A percentile compares a stretch with the other conserved stretches of the same genome.
Conservation (phyloP, 768 basidiomycete species). For the Boletus huronensis region DNA sequence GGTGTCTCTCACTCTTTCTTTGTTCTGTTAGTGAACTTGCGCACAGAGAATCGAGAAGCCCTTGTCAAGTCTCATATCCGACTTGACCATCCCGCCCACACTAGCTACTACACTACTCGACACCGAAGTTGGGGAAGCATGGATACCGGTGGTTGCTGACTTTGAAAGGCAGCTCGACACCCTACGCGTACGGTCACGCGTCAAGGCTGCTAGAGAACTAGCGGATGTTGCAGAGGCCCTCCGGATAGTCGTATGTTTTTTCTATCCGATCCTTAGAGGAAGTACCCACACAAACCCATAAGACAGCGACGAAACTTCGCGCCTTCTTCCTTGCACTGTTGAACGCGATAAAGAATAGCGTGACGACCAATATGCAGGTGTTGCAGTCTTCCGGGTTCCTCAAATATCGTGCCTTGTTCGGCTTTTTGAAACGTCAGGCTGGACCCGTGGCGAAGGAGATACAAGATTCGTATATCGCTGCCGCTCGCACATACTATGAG, state of each 20-base stretch:
- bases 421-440: conserved; percentile 82
- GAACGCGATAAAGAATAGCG: conserved; percentile 74
- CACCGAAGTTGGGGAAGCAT: conserved; percentile 80
- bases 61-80: conserved; percentile 72
- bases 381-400: conserved; percentile 84
- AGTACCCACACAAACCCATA: conserved; percentile 1
- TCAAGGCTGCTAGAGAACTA: conserved; percentile 83
- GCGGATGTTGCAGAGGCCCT: conserved; percentile 83
- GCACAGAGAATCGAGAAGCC: conserved; percentile 84
- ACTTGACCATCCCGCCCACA: conserved; percentile 78
- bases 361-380: conserved; percentile 91
- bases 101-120: conserved; percentile 79
- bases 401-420: conserved; percentile 78
- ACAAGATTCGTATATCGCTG: conserved; percentile 78
- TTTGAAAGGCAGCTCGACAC: conserved; percentile 73
- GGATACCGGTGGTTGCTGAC: conserved; percentile 79
- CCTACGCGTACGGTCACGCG: conserved; percentile 68
- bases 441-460: conserved; percentile 81
- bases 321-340: conserved; percentile 81
- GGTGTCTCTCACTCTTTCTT: conserved; percentile 21
- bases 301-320: conserved; percentile 90
- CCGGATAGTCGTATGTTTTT: conserved; percentile 71
- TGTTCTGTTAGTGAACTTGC: conserved; percentile 1
- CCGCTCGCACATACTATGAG: conserved; percentile 90
- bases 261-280: not conserved